Evolutionary conservation across 2,329 filamentous ascomycete species (phyloP), one percentile per base, ranked within the genome.

Genomic region (Monilinia aucupariae): DNA sequence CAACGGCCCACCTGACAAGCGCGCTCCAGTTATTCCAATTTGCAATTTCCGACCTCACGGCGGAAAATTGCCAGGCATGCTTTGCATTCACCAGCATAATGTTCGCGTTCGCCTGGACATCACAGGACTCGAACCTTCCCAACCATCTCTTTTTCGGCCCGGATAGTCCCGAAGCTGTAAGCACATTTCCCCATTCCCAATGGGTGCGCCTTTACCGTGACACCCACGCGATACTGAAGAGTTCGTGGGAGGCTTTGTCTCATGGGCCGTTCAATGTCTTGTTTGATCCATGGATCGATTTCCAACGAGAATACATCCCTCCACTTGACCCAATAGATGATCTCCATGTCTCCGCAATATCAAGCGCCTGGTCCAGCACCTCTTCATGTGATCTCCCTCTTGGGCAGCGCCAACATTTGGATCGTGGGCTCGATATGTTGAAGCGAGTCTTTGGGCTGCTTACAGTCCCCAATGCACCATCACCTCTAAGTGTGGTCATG

Each of bases 21-120:
- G 72, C 68, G 34, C 66, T 76, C 3, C 65, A 67, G 15, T 59
- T 71, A 8, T 76, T 75, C 64, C 74, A 74, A 61, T 66, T 70
- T 20, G 66, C 71, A 60, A 65, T 87, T 81, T 47, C 82, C 80
- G 37, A 76, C 76, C 70, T 77, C 74, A 64, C 71, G 70, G 20
- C 74, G 71, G 65, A 76, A 64, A 71, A 74, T 51, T 73, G 68
- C 22, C 67, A 74, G 22, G 68, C 73, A 3, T 69, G 70, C 37
- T 75, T 74, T 43, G 66, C 72, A 3, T 76, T 75, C 60, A 71
- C 74, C 4, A 66, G 69, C 0, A 58, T 72, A 1, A 65, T 76
- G 4, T 74, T 74, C 59, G 68, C 76, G 1, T 75, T 77, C 59
- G 72, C 74, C 30, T 75, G 70, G 67, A 65, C 70, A 17, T 41